Evolutionary conservation across 2,329 filamentous ascomycete species (phyloP).

Genomic region (Trichoderma gracile): DNA sequence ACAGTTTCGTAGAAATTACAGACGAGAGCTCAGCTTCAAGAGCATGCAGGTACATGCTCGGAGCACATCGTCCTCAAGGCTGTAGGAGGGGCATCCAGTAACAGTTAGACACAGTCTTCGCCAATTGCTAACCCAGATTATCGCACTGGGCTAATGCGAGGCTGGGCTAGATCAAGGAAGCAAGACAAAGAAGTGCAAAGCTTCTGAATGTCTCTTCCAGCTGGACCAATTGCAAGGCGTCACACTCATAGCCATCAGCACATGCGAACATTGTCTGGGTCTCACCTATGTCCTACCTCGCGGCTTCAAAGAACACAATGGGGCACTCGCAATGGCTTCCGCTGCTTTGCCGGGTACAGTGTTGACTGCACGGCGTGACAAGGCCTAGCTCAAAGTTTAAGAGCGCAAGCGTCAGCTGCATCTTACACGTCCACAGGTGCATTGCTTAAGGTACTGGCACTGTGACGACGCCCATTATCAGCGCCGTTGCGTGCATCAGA

Average conservation of each 20-base stretch:
- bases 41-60: too few relatives aligned
- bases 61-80: too few relatives aligned
- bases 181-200: conserved; percentile 11
- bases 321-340: not conserved
- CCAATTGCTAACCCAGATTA: too few relatives aligned
- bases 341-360: not conserved
- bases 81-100: too few relatives aligned
- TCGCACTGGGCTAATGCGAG: conserved; percentile 1
- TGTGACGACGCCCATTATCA: too few relatives aligned
- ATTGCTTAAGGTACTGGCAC: too few relatives aligned
- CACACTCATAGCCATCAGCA: not conserved
- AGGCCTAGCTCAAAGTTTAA: conserved; percentile 3
- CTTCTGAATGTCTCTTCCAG: not conserved
- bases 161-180: conserved; percentile 10
- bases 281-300: conserved; percentile 19
- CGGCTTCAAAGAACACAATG: conserved; percentile 23
- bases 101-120: too few relatives aligned
- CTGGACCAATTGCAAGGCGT: conserved; percentile 2
- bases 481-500: too few relatives aligned
- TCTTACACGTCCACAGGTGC: not conserved
- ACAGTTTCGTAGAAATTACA: too few relatives aligned
- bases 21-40: too few relatives aligned
- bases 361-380: not conserved
- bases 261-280: conserved; percentile 5
- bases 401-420: conserved; percentile 16